Evolutionary conservation across 2,329 filamentous ascomycete species (phyloP).

Genomic region (Rosellinia necatrix): DNA sequence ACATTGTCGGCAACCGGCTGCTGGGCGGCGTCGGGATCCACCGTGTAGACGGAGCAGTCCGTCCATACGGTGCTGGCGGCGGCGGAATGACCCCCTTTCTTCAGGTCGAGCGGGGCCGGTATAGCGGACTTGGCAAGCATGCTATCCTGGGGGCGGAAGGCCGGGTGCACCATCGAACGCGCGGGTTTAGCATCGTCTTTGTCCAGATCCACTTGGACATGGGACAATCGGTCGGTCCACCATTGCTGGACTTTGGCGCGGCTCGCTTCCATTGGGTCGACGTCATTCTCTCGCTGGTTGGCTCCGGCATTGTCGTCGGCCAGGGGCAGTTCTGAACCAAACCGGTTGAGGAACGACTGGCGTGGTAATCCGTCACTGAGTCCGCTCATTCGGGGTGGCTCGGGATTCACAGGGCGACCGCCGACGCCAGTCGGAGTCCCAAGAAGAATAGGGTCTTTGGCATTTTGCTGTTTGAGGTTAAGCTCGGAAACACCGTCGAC

Average conservation of each 20-base stretch:
- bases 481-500: conserved; percentile 26
- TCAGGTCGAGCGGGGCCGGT: conserved; percentile 32
- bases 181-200: conserved; percentile 28
- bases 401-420: conserved; percentile 15
- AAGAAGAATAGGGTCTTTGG: too few relatives aligned
- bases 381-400: conserved; percentile 13
- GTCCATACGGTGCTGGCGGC: too few relatives aligned
- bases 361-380: conserved; percentile 16
- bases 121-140: too few relatives aligned
- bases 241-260: conserved; percentile 32
- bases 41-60: too few relatives aligned
- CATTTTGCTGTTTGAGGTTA: not conserved
- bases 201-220: not conserved
- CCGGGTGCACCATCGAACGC: conserved; percentile 35
- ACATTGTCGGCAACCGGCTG: too few relatives aligned
- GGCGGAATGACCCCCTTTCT: too few relatives aligned
- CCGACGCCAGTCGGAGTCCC: not conserved
- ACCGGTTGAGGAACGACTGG: conserved; percentile 25
- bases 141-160: conserved; percentile 31
- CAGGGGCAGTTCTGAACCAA: conserved; percentile 19
- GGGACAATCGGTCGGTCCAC: conserved; percentile 27
- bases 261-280: conserved; percentile 25
- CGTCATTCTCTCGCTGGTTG: conserved; percentile 22
- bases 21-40: too few relatives aligned
- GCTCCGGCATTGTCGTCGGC: conserved; percentile 23